Base-by-base conservation (phyloP, 2,329 filamentous ascomycete species). In the Colletotrichum sublineola region DNA sequence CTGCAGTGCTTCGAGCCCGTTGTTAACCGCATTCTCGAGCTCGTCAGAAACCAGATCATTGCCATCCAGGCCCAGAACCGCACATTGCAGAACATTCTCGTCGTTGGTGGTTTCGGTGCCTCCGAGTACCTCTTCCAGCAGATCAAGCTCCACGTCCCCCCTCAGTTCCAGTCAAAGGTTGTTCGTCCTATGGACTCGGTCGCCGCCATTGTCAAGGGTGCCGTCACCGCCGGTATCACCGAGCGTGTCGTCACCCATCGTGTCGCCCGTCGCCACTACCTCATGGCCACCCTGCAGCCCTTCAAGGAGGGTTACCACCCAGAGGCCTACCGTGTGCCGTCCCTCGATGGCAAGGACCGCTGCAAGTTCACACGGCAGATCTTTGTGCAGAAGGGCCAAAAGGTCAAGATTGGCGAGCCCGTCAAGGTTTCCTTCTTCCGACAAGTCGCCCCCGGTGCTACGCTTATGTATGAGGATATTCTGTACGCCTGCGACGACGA, bases 71-170 rank as follows among this genome's bases (percentile, higher is more conserved):
- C 96, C 7, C 96, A 98, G 84, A 98, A 98, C 87, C 89, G 95
- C 76, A 90, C 93, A 46, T 86, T 99, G 68, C 96, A 98, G 87
- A 98, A 98, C 81, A 96, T 99, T 66, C 87, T 99, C 74, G 95
- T 99, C 9, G 96, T 99, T 12, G 96, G 96, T 87, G 96, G 96
- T 77, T 99, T 99, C 81, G 96, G 96, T 85, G 96, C 96, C 40
- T 98, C 96, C 9, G 96, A 99, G 84, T 98, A 98, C 81, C 92
- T 99, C 73, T 99, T 98, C 90, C 96, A 98, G 84, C 96, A 99
- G 84, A 98, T 99, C 87, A 98, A 97, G 84, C 91, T 98, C 57
- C 96, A 98, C 81, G 96, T 99, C 2, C 96, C 96, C 48, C 96
- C 96, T 12, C 96, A 98, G 82, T 99, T 98, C 87, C 96, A 98